phyloP scores from a whole-genome alignment of 1,284 basidiomycete genomes.

The Ceratobasidium sp. region DNA sequence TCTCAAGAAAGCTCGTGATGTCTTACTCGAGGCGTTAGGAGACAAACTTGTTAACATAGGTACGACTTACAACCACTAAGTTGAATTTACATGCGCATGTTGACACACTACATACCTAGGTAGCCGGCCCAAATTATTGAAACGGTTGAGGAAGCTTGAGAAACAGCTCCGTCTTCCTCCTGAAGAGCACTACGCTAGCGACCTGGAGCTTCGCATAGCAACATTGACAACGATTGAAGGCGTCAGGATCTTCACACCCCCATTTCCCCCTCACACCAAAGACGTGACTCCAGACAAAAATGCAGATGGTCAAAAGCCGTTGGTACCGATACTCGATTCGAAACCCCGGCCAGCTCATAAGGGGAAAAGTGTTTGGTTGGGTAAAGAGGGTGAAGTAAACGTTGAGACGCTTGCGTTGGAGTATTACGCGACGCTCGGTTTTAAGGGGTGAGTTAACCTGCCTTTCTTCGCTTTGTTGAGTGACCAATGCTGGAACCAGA shows the following conservation, averaged over 20 bases:
- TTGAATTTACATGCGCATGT: neutral
- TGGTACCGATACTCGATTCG: neutral
- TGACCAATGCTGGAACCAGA: conserved; percentile 53
- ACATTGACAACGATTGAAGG: conserved; percentile 58
- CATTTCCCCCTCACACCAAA: neutral
- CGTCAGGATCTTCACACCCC: conserved; percentile 52
- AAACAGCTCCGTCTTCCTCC: conserved; percentile 69
- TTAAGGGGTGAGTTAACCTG: conserved; percentile 69
- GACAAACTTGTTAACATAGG: conserved; percentile 86
- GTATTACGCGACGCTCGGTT: conserved; percentile 79
- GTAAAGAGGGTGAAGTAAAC: conserved; percentile 69
- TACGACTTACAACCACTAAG: conserved; percentile 50
- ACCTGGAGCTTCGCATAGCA: conserved; percentile 60
- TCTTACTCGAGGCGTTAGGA: conserved; percentile 73
- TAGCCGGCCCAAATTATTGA: conserved; percentile 77
- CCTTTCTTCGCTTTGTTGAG: neutral
- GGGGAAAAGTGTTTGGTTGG: conserved; percentile 85
- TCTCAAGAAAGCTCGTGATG: conserved; percentile 63
- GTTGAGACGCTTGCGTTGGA: conserved; percentile 90
- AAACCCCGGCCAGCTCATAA: conserved; percentile 46
- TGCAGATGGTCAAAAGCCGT: too few species aligned
- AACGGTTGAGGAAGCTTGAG: conserved; percentile 77
- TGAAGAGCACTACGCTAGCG: conserved; percentile 65
- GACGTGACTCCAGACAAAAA: neutral
- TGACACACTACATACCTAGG: conserved; percentile 58